Evolutionary conservation across 2,329 filamentous ascomycete genomes (phyloP).

Genomic region (Diaporthe australafricana): DNA sequence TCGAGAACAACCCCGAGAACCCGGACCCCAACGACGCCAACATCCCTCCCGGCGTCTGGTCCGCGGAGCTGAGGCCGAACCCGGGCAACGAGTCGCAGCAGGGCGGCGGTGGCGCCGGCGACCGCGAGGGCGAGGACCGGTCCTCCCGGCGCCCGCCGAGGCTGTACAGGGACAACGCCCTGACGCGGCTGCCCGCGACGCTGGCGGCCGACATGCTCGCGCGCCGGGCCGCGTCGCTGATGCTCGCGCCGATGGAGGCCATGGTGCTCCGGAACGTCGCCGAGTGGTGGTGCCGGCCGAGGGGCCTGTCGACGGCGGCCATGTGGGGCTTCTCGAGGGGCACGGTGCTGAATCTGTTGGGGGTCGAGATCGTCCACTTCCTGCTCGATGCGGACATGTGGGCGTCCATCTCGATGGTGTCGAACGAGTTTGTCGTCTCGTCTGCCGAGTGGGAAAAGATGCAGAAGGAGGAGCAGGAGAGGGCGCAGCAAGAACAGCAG

Average conservation of each 20-base stretch:
- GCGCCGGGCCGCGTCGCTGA: constrained; percentile 54
- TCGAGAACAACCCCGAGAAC: constrained; percentile 66
- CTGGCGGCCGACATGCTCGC: constrained; percentile 62
- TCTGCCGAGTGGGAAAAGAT: constrained; percentile 35
- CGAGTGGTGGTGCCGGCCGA: constrained; percentile 52
- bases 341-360: constrained; percentile 57
- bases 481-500: constrained; percentile 21
- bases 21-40: constrained; percentile 45
- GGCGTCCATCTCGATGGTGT: constrained; percentile 52
- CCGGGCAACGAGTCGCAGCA: constrained; percentile 41
- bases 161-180: constrained; percentile 52
- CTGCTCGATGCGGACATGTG: constrained; percentile 58
- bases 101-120: not conserved
- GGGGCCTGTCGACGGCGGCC: constrained; percentile 51
- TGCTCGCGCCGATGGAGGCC: constrained; percentile 61
- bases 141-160: constrained; percentile 32
- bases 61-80: constrained; percentile 68
- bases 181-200: constrained; percentile 62
- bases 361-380: constrained; percentile 58
- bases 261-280: constrained; percentile 58
- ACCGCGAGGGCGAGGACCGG: constrained; percentile 28
- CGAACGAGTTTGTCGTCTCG: constrained; percentile 34
- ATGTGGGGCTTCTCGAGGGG: constrained; percentile 57
- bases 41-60: constrained; percentile 65
- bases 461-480: constrained; percentile 28